phyloP scores from a whole-genome alignment of 2,329 filamentous ascomycete genomes.

The Trichoderma sp. region DNA sequence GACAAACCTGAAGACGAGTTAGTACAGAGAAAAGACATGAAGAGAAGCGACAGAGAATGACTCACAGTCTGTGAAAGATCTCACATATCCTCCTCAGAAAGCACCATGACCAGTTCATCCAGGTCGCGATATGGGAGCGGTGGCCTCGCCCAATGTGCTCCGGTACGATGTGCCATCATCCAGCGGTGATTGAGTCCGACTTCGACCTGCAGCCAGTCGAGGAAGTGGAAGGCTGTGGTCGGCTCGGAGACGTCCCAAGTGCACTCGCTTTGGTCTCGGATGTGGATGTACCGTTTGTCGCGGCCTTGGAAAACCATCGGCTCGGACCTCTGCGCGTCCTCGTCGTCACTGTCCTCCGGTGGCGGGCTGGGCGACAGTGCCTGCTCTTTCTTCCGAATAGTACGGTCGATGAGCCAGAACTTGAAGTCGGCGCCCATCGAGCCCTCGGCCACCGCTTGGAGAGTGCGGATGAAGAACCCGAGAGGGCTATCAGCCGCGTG shows the following conservation, averaged over 20 bases:
- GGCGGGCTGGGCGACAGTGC: not conserved
- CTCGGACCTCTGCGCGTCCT: not conserved
- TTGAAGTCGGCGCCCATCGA: not conserved
- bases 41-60: not conserved
- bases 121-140: not conserved
- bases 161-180: not conserved
- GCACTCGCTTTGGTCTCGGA: not conserved
- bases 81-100: not conserved
- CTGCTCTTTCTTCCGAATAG: not conserved
- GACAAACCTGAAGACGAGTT: not conserved
- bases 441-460: not conserved
- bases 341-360: not conserved
- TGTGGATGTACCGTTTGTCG: not conserved
- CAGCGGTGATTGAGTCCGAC: not conserved
- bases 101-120: not conserved
- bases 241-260: not conserved
- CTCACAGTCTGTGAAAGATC: not conserved
- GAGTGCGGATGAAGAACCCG: constrained; percentile 6
- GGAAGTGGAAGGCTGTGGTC: constrained; percentile 10
- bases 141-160: not conserved
- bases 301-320: not conserved
- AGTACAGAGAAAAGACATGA: too few species aligned
- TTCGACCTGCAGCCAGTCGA: not conserved
- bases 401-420: constrained; percentile 15
- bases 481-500: not conserved